Evolutionary conservation across 305 asterid genomes (phyloP).

Genomic region (Rubia tinctorum): DNA sequence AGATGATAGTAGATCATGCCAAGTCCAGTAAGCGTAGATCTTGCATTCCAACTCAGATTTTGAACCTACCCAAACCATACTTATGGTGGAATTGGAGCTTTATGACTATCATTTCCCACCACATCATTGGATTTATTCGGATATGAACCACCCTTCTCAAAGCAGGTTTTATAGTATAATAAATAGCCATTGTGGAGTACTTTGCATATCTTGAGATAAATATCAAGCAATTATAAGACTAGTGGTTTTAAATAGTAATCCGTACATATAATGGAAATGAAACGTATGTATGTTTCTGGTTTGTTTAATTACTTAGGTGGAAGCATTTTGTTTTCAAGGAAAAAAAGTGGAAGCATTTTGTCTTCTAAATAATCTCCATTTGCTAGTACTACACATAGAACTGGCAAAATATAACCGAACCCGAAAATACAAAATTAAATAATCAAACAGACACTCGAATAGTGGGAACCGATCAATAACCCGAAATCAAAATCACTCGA

Average conservation of each 20-base stretch:
- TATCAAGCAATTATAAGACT: not conserved
- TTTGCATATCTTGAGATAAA: not conserved
- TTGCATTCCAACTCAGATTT: slow-evolving; percentile 6
- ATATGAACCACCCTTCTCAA: not conserved
- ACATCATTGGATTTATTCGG: not conserved
- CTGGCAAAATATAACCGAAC: no score
- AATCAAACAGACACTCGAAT: no score
- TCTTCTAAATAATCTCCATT: not conserved
- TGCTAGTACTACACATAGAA: not conserved
- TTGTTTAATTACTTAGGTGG: no score
- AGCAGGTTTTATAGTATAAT: not conserved
- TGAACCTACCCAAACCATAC: not conserved
- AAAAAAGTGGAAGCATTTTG: no score
- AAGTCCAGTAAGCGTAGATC: not conserved
- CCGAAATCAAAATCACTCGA: no score
- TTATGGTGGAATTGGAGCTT: not conserved
- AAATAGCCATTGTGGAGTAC: not conserved
- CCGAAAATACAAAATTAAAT: no score
- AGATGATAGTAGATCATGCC: not conserved
- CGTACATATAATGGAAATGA: not conserved
- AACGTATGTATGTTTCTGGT: no score
- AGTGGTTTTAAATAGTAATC: no score
- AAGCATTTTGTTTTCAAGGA: no score
- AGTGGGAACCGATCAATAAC: no score
- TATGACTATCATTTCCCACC: not conserved